These are phyloP conservation scores for Apiospora malaysiana DNA, from an alignment of 2,329 filamentous ascomycete genomes.

Conservation along the genomic window DNA sequence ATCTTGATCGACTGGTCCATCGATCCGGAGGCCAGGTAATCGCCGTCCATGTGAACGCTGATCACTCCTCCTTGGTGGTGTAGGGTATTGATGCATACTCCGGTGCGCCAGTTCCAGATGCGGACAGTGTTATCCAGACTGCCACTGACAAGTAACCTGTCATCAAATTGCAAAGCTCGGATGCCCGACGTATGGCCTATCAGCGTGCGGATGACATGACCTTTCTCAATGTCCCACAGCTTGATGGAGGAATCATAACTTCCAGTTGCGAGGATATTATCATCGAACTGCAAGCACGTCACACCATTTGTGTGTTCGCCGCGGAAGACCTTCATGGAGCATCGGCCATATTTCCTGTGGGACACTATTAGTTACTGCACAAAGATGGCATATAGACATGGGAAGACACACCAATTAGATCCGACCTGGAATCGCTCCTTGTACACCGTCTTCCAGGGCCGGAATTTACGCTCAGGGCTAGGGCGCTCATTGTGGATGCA, in stretches of 20 bases:
- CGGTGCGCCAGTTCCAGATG: constrained; percentile 97
- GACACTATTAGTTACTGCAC: not conserved
- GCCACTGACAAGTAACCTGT: constrained; percentile 87
- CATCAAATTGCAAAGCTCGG: constrained; percentile 90
- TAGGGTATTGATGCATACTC: constrained; percentile 82
- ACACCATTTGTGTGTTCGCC: constrained; percentile 85
- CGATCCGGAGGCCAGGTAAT: constrained; percentile 85
- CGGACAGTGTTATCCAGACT: constrained; percentile 87
- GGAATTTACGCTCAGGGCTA: constrained; percentile 52
- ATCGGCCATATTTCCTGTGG: constrained; percentile 79
- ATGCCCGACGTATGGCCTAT: constrained; percentile 83
- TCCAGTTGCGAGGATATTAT: constrained; percentile 89
- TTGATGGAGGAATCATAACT: constrained; percentile 96
- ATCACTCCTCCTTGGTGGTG: constrained; percentile 84
- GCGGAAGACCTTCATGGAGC: constrained; percentile 80
- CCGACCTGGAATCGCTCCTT: constrained; percentile 94
- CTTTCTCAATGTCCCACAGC: constrained; percentile 93
- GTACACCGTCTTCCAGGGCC: constrained; percentile 97
- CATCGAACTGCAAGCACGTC: constrained; percentile 73
- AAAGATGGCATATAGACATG: not conserved
- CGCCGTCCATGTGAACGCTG: constrained; percentile 83
- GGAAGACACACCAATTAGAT: constrained; percentile 73
- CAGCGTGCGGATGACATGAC: constrained; percentile 84
- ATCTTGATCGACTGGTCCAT: constrained; percentile 90
- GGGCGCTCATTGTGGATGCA: constrained; percentile 33